phyloP scores from a whole-genome alignment of 306 rosid species.

The Psophocarpus tetragonolobus region DNA sequence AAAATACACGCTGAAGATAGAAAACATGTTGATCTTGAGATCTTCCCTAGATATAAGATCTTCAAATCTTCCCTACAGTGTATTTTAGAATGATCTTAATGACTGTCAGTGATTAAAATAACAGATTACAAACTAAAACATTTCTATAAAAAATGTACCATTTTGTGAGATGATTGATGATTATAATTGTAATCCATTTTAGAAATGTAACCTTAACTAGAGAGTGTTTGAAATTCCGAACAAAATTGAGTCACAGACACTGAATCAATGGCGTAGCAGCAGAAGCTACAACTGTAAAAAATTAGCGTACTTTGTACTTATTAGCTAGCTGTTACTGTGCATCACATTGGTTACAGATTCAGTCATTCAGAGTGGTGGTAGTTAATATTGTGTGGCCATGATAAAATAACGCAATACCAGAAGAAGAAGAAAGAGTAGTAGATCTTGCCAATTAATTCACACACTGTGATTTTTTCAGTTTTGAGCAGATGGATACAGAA shows the following conservation, averaged over 20 bases:
- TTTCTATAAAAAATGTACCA: background rate
- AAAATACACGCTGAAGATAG: background rate
- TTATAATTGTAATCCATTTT: background rate
- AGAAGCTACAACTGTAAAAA: constrained; percentile 20
- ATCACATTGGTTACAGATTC: constrained; percentile 23
- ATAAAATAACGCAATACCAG: background rate
- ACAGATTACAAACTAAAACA: background rate
- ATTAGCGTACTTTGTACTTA: constrained; percentile 40
- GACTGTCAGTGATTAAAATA: background rate
- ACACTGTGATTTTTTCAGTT: constrained; percentile 34
- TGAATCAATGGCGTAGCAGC: constrained; percentile 42
- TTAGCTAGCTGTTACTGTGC: constrained; percentile 7
- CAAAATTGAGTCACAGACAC: constrained; percentile 37
- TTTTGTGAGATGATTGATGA: background rate
- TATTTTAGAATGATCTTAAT: background rate
- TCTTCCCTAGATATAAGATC: background rate
- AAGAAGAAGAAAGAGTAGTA: background rate
- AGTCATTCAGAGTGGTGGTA: background rate
- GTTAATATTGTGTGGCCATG: constrained; percentile 16
- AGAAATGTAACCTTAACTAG: background rate
- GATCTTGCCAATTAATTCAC: constrained; percentile 39
- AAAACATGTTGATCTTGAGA: background rate
- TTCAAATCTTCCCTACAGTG: background rate
- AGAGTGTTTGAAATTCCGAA: constrained; percentile 35
- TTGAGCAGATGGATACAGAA: constrained; percentile 29